These are phyloP conservation scores for Fusarium neocosmosporiellum DNA, from an alignment of 2,329 filamentous ascomycete species.

Conservation along the genomic window DNA sequence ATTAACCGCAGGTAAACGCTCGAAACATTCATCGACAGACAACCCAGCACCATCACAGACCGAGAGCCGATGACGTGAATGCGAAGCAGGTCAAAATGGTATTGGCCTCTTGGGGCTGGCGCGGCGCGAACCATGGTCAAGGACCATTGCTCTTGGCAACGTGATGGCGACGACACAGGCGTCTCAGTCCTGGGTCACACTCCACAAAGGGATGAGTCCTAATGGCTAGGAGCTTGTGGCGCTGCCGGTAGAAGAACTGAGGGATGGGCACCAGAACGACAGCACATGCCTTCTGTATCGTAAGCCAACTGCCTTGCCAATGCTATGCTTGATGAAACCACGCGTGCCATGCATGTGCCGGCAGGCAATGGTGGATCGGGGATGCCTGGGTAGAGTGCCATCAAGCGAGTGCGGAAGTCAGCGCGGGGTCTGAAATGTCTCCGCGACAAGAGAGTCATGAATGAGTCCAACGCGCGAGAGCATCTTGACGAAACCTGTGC, in stretches of 20 bases:
- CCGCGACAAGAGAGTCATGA: slow-evolving; percentile 8
- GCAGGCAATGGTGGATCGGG: slow-evolving; percentile 39
- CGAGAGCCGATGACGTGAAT: not conserved
- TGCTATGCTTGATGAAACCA: slow-evolving; percentile 25
- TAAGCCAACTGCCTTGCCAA: slow-evolving; percentile 27
- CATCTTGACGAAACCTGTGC: slow-evolving; percentile 9
- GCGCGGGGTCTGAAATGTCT: slow-evolving; percentile 21
- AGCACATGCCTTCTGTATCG: slow-evolving; percentile 14
- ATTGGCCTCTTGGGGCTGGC: slow-evolving; percentile 1
- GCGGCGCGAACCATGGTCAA: slow-evolving; percentile 14
- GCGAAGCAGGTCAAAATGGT: slow-evolving; percentile 4
- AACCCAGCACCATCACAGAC: not conserved
- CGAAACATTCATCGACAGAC: slow-evolving; percentile 20
- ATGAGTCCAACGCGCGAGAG: slow-evolving; percentile 9
- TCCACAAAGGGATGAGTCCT: not conserved
- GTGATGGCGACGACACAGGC: slow-evolving; percentile 6
- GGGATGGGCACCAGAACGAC: slow-evolving; percentile 33
- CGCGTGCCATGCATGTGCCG: slow-evolving; percentile 38
- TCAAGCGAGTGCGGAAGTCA: slow-evolving; percentile 28
- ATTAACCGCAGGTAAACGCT: slow-evolving; percentile 32
- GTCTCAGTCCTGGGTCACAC: not conserved
- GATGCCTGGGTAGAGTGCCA: slow-evolving; percentile 28
- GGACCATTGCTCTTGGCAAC: slow-evolving; percentile 20
- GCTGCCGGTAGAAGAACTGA: slow-evolving; percentile 23
- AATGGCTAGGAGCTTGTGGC: slow-evolving; percentile 17